Base-by-base conservation (phyloP, 2,329 filamentous ascomycete species). In the Penicillium crustosum region DNA sequence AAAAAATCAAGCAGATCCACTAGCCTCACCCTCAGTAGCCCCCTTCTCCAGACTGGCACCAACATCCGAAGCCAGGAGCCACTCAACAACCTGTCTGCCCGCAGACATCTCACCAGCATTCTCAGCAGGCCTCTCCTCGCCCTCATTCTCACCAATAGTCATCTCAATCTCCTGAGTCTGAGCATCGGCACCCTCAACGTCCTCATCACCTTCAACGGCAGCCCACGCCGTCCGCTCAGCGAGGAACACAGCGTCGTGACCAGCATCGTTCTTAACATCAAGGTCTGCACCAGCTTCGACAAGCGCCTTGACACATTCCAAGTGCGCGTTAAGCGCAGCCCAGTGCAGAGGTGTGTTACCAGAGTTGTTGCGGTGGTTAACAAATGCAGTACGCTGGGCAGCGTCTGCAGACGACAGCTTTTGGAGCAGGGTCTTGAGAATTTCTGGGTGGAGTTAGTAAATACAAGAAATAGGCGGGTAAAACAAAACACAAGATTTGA, bases 341-440 rank as follows among this genome's bases (percentile, higher is more conserved):
- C 93, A 97, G 77, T 99, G 94, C 57, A 99, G 80, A 0, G 91
- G 85, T 0, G 93, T 97, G 78, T 97, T 97, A 44, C 92, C 93
- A 45, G 89, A 88, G 61, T 86, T 80, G 70, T 99, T 99, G 60
- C 84, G 81, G 73, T 79, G 74, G 71, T 80, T 76, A 49, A 81
- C 53, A 4, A 79, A 66, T 5, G 68, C 60, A 31, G 55, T 66
- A 52, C 59, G 65, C 58, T 68, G 63, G 38, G 62, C 43, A 21
- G 47, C 49, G 36, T 65, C 60, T 43, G 57, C 48, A 47, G 61
- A 48, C 47, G 63, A 61, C 52, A 82, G 72, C 27, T 72, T 68
- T 60, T 75, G 75, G 39, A 83, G 77, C 53, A 83, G 73, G 49
- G 77, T 70, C 51, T 73, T 78, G 12, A 85, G 73, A 13, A 82